These are phyloP conservation scores for Lactarius pseudohatsudake DNA, from an alignment of 768 basidiomycete species.

Conservation along the genomic window DNA sequence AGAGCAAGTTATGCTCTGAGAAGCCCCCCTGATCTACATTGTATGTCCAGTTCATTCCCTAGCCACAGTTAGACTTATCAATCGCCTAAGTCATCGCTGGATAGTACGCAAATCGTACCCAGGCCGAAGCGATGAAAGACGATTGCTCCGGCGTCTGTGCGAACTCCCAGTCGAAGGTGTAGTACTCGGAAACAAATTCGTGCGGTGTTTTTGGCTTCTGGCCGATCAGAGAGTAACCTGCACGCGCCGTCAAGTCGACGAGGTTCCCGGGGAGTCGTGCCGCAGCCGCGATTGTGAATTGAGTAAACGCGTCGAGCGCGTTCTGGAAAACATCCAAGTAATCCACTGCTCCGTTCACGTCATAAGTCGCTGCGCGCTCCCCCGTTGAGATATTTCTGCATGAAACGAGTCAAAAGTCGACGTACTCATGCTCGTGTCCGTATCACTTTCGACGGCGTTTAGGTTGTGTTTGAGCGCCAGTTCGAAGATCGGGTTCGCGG, in stretches of 20 bases:
- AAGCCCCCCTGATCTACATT: slow-evolving; percentile 46
- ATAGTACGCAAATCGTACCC: slow-evolving; percentile 39
- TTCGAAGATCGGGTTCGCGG: slow-evolving; percentile 54
- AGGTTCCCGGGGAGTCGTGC: slow-evolving; percentile 40
- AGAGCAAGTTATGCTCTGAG: slow-evolving; percentile 44
- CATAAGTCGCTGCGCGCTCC: slow-evolving; percentile 47
- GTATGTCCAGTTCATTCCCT: slow-evolving; percentile 64
- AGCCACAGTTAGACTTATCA: background rate
- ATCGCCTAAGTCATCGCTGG: background rate
- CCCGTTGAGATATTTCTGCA: background rate
- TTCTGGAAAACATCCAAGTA: slow-evolving; percentile 45
- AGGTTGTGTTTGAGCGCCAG: slow-evolving; percentile 53
- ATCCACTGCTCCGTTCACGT: slow-evolving; percentile 41
- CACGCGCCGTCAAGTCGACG: slow-evolving; percentile 50
- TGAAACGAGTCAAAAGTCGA: slow-evolving; percentile 15
- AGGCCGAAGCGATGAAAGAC: slow-evolving; percentile 55
- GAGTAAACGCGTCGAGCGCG: slow-evolving; percentile 40
- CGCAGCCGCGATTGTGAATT: slow-evolving; percentile 44
- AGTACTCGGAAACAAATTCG: slow-evolving; percentile 59
- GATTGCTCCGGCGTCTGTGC: slow-evolving; percentile 56
- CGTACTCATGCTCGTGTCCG: slow-evolving; percentile 33
- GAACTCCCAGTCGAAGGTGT: slow-evolving; percentile 51
- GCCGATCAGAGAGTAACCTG: slow-evolving; percentile 51
- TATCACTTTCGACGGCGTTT: slow-evolving; percentile 43
- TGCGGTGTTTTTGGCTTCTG: slow-evolving; percentile 46